Evolutionary conservation across 2,329 filamentous ascomycete genomes (phyloP), one percentile per base, ranked within the genome.

Genomic region (Penicillium polonicum): DNA sequence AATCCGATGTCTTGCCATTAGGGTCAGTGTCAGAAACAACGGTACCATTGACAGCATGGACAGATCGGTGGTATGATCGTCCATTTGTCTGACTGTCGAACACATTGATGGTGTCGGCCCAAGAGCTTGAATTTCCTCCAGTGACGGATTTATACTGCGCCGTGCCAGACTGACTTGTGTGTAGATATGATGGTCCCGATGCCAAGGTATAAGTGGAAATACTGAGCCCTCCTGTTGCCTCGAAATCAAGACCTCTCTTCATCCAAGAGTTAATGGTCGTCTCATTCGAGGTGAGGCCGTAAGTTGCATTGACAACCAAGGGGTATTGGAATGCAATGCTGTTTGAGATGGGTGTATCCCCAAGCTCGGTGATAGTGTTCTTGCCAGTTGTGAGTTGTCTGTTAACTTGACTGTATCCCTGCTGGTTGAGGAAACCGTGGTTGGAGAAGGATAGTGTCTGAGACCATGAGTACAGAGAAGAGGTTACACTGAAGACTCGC

Each of bases 141-240:
- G 61, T 55, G 9, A 61, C 41, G 2, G 65, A 67, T 19, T 55
- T 60, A 48, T 73, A 74, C 15, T 46, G 59, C 5, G 71, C 70
- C n/a, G 51, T 58, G 15, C 72, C 73, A 48, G 63, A 65, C 58
- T 74, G 71, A 12, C 55, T 62, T 5, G 71, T 70, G 15, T 65
- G 61, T 10, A 73, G 57, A 35, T 57, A 41, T 2, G 66, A 65
- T 4, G 70, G 60, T 0, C 70, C 69, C 5, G 67, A 62, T 25
- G 73, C 64, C 62, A 88, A 87, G 0, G 81, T 82, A 61, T 88
- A 84, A 0, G 87, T 83, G 50, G 89, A 85, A 27, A 83, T 78
- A 1, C 81, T 72, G 9, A 72, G 68, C 5, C 81, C 58, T 27
- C 78, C 76, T 27, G 76, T 67, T 9, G 68, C 60, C 6, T 61